Conservation (phyloP, 75 land plant species). For the Sequoia sempervirens region DNA sequence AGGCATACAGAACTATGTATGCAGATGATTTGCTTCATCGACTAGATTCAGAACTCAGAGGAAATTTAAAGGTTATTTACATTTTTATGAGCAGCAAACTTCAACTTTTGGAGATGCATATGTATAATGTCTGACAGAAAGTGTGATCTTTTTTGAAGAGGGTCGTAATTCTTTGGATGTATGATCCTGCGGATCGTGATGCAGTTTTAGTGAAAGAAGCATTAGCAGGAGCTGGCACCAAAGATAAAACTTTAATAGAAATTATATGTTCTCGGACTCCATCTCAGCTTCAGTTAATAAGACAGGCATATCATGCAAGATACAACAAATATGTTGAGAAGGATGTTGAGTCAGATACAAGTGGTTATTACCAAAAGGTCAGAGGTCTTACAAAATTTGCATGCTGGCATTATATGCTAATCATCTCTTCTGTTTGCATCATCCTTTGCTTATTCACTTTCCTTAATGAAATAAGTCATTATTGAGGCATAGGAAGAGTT, state of each 20-base stretch:
- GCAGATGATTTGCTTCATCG: slow-evolving; percentile 38
- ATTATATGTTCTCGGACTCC: slow-evolving; percentile 72
- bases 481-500: not conserved
- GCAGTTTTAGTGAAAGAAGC: slow-evolving; percentile 52
- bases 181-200: slow-evolving; percentile 64
- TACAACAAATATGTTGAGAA: slow-evolving; percentile 51
- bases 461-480: not conserved
- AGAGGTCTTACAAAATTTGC: not conserved
- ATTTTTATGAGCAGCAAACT: not conserved
- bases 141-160: slow-evolving; percentile 29
- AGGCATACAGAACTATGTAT: slow-evolving; percentile 44
- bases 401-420: not conserved
- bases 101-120: not conserved
- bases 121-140: not conserved
- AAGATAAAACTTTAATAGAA: slow-evolving; percentile 53
- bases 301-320: slow-evolving; percentile 49
- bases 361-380: slow-evolving; percentile 62
- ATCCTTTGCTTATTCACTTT: not conserved
- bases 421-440: not conserved
- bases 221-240: slow-evolving; percentile 32
- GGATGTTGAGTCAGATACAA: slow-evolving; percentile 34
- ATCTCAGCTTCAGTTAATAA: slow-evolving; percentile 56
- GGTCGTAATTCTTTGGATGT: slow-evolving; percentile 67
- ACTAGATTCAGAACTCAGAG: slow-evolving; percentile 46
- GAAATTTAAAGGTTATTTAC: slow-evolving; percentile 33